Percentiles rank a stretch among this genome's conserved stretches.
These are phyloP conservation scores for Pyrrhoderma lamaoense DNA, from an alignment of 1,284 basidiomycete species.

Conservation along the genomic window DNA sequence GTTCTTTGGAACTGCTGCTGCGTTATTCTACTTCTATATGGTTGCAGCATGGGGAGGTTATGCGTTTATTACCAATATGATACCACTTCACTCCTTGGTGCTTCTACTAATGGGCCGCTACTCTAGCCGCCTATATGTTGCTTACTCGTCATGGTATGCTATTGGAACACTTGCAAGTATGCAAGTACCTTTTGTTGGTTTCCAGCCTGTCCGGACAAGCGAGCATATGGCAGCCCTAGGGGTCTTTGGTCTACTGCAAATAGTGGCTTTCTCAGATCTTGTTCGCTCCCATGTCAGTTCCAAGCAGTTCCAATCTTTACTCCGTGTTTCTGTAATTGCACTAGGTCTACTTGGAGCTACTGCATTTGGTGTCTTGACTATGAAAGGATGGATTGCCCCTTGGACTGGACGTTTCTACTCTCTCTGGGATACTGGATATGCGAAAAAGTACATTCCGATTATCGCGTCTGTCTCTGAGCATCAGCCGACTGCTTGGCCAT, in stretches of 20 bases:
- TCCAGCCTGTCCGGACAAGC: constrained; percentile 95
- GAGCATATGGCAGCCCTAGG: constrained; percentile 99
- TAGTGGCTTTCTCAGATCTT: constrained; percentile 90
- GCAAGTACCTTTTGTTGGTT: constrained; percentile 99
- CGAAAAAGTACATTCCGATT: constrained; percentile 97
- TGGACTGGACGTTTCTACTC: constrained; percentile 99
- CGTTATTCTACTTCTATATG: constrained; percentile 99
- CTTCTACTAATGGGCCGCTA: constrained; percentile 97
- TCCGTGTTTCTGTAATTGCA: constrained; percentile 63
- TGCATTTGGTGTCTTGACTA: constrained; percentile 76
- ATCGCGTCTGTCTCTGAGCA: constrained; percentile 99
- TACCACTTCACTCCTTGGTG: constrained; percentile 90
- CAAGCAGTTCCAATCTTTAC: constrained; percentile 85
- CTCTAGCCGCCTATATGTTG: constrained; percentile 87
- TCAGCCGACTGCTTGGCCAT: constrained; percentile 98
- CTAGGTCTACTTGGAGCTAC: constrained; percentile 69
- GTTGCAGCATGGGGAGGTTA: constrained; percentile 99
- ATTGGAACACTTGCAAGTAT: constrained; percentile 96
- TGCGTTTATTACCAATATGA: constrained; percentile 99
- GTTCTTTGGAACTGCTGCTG: constrained; percentile 84
- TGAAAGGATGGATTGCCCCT: constrained; percentile 94
- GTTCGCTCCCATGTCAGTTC: constrained; percentile 87
- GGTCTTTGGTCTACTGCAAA: constrained; percentile 95
- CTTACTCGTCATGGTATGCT: constrained; percentile 96
- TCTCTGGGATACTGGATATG: constrained; percentile 98